Evolutionary conservation across 2,329 filamentous ascomycete species (phyloP), one percentile per base, ranked within the genome.

Genomic region (Scleromitrula shiraiana): DNA sequence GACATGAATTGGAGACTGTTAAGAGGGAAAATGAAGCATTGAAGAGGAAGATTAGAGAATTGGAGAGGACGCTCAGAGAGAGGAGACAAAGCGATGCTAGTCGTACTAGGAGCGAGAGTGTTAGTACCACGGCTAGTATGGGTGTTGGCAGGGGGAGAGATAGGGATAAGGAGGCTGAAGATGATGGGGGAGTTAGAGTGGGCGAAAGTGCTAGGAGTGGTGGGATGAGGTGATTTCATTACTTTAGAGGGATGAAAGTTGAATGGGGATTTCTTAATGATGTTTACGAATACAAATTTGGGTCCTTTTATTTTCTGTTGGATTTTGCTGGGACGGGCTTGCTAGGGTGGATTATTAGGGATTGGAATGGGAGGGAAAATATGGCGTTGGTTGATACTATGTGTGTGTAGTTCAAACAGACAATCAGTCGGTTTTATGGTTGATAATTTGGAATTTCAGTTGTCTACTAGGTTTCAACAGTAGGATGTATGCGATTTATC

Each of bases 11-110:
- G 0, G 80, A 84, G 20, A 66, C 58, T 5, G 76, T 77, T 32
- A 83, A 81, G 65, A 70, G 72, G 39, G 81, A 85, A 64, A 84
- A 85, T 51, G 80, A 84, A 44, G 62, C 64, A 0, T 65, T 85
- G 38, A 81, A 80, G 67, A 69, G 73, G 46, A 72, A 76, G 12
- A 75, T 85, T 50, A 71, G 78, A 38, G 80, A 84, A 36, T 65
- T 85, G 9, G 81, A 85, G 65, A 69, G 71, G 30, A 65, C 71
- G 53, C 66, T 82, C 7, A 56, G 59, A 23, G 51, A 51, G 8
- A 57, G 60, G 39, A 47, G 60, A 49, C 56, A 54, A 30, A 61
- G 60, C 30, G 74, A 76, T 41, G 66, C 67, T 9, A 69, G 69
- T 56, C 24, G 32, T n/a, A 23, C 45, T 15, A 53, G 75, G 46